phyloP scores from a whole-genome alignment of 176 grass and related monocot species.

The Puya raimondii region DNA sequence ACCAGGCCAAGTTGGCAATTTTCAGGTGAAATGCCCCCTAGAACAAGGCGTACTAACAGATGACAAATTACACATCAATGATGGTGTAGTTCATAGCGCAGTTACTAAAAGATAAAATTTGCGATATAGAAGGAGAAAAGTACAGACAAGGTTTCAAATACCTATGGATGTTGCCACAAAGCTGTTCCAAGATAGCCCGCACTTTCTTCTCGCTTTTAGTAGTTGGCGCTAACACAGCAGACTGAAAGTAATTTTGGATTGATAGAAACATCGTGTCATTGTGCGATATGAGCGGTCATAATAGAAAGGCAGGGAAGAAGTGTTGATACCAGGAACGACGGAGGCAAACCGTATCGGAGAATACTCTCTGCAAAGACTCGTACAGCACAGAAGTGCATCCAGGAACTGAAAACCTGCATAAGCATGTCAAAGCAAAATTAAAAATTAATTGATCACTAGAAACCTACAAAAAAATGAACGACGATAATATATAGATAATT shows the following conservation, averaged over 20 bases:
- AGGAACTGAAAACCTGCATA: slow-evolving; percentile 82
- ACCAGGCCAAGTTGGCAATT: too few relatives aligned
- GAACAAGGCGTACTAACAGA: too few relatives aligned
- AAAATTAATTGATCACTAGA: background rate
- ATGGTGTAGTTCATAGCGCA: too few relatives aligned
- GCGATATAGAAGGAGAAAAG: background rate
- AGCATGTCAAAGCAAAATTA: background rate
- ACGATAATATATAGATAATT: too few relatives aligned
- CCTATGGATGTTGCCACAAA: slow-evolving; percentile 64
- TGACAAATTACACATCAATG: too few relatives aligned
- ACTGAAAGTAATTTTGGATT: slow-evolving; percentile 27
- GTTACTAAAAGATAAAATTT: background rate
- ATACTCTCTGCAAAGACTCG: slow-evolving; percentile 92
- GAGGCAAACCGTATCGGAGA: slow-evolving; percentile 95
- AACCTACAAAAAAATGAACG: background rate
- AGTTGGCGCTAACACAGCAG: slow-evolving; percentile 68
- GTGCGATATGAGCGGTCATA: background rate
- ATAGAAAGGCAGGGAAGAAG: slow-evolving; percentile 5
- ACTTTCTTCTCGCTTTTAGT: slow-evolving; percentile 92
- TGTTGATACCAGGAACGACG: slow-evolving; percentile 58
- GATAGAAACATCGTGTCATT: background rate
- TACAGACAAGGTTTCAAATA: slow-evolving; percentile 16
- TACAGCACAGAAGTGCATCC: slow-evolving; percentile 96
- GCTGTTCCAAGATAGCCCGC: slow-evolving; percentile 60
- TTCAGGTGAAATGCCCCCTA: too few relatives aligned